Conservation (phyloP, 2,329 filamentous ascomycete genomes). For the Bipolaris bicolor region DNA sequence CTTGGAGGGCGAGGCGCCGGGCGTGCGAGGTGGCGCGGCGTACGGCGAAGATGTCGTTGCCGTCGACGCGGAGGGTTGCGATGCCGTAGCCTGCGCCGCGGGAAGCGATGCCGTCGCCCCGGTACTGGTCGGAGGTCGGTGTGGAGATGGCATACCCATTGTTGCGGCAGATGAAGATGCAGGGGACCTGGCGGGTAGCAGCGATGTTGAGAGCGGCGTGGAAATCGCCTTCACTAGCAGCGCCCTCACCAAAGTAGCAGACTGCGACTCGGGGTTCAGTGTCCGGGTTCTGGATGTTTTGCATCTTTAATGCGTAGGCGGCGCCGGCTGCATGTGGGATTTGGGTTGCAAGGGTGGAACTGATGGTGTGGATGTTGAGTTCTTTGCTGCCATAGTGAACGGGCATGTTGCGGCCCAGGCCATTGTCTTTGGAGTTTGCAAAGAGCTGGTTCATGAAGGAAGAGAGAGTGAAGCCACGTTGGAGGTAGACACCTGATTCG, state of each 20-base stretch:
- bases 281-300: slow-evolving; percentile 73
- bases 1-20: slow-evolving; percentile 75
- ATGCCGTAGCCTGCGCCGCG: slow-evolving; percentile 92
- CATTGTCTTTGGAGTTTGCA: slow-evolving; percentile 79
- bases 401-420: slow-evolving; percentile 91
- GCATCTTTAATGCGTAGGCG: slow-evolving; percentile 85
- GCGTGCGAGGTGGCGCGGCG: slow-evolving; percentile 80
- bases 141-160: slow-evolving; percentile 93
- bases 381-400: slow-evolving; percentile 90
- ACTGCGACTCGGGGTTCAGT: slow-evolving; percentile 68
- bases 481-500: slow-evolving; percentile 87
- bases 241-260: slow-evolving; percentile 90
- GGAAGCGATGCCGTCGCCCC: slow-evolving; percentile 87
- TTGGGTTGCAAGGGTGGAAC: slow-evolving; percentile 84
- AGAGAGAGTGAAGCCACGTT: slow-evolving; percentile 83
- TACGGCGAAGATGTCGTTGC: slow-evolving; percentile 93
- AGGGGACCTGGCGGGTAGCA: slow-evolving; percentile 83
- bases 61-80: slow-evolving; percentile 88
- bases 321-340: slow-evolving; percentile 87
- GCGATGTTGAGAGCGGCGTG: slow-evolving; percentile 91
- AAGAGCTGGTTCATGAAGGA: slow-evolving; percentile 98
- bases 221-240: slow-evolving; percentile 89
- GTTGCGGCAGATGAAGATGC: slow-evolving; percentile 89
- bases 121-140: slow-evolving; percentile 87
- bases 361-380: slow-evolving; percentile 87